Evolutionary conservation across 108 stramenopile genomes (phyloP), one percentile per base, ranked within the genome.

Genomic region (Cyclostephanos invisitatus): DNA sequence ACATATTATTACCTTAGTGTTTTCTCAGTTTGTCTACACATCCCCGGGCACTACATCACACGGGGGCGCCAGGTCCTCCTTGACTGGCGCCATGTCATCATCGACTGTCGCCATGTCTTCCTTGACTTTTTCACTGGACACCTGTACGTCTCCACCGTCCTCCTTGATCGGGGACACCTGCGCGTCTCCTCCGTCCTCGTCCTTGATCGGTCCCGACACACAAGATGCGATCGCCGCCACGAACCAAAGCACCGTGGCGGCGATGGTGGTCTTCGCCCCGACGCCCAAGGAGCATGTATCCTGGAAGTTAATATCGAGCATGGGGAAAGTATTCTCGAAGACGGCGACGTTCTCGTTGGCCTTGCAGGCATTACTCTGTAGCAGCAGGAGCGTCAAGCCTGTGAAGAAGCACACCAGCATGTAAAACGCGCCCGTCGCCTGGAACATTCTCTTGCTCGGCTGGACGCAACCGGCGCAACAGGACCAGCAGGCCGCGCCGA

Each of bases 171-270:
- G n/a, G 22, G 20, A 20, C 49, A 37, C 36, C n/a, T n/a, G n/a
- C 7, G 1, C 40, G 8, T 1, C 40, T 42, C 8, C 8, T 8
- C 40, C 40, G 40, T 42, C 7, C 40, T 4, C 1, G 1, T 42
- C 40, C 40, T 42, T 8, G 40, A 42, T 3, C 44, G 44, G 44
- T 15, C 17, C 44, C 14, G 44, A 46, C 44, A 14, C 17, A 15
- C 44, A 46, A 15, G 44, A 46, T 2, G 44, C 44, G 32, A 83
- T n/a, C 11, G 66, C 82, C 22, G 82, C 77, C 42, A 65, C 29
- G 22, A 79, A 83, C 82, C 82, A 83, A 18, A 83, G 20, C 0
- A 83, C 77, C 3, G 73, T 74, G 17, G 77, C 77, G 21, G 77
- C 59, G 58, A 83, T 78, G 6, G 54, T 18, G 40, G 62, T 68